Percentiles rank a stretch among this genome's conserved stretches.
phyloP scores from a whole-genome alignment of 306 rosid genomes.

The Fagus sylvatica region DNA sequence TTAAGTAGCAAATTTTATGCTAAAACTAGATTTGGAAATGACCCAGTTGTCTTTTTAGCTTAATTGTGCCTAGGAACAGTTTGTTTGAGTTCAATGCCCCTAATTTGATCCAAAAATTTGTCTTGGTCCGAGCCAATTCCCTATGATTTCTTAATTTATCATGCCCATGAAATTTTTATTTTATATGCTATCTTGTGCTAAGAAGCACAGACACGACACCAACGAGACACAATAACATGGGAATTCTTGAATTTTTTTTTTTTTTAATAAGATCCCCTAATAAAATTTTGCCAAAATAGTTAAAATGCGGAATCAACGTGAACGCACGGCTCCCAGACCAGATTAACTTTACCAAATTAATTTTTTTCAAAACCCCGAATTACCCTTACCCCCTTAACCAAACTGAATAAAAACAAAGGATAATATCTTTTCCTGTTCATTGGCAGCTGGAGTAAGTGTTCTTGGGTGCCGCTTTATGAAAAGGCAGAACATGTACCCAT shows the following conservation, averaged over 20 bases:
- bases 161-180: neutral
- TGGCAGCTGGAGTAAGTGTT: slow-evolving; percentile 2
- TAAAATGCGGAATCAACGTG: too few relatives aligned
- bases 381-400: too few relatives aligned
- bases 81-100: neutral
- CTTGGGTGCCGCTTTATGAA: slow-evolving; percentile 13
- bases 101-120: neutral
- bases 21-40: neutral
- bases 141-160: neutral
- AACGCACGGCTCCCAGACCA: too few relatives aligned
- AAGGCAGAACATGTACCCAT: slow-evolving; percentile 2
- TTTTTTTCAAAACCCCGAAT: too few relatives aligned
- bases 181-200: neutral
- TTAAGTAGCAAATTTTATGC: neutral
- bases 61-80: neutral
- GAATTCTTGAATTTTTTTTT: too few relatives aligned
- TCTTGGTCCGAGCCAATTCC: neutral
- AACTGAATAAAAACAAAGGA: too few relatives aligned
- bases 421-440: neutral
- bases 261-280: too few relatives aligned
- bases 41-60: slow-evolving; percentile 11
- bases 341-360: too few relatives aligned
- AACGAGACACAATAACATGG: too few relatives aligned
- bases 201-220: too few relatives aligned
- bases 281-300: too few relatives aligned